Conservation (phyloP, 129 eudicot genomes). For the Ambrosia trifida region DNA sequence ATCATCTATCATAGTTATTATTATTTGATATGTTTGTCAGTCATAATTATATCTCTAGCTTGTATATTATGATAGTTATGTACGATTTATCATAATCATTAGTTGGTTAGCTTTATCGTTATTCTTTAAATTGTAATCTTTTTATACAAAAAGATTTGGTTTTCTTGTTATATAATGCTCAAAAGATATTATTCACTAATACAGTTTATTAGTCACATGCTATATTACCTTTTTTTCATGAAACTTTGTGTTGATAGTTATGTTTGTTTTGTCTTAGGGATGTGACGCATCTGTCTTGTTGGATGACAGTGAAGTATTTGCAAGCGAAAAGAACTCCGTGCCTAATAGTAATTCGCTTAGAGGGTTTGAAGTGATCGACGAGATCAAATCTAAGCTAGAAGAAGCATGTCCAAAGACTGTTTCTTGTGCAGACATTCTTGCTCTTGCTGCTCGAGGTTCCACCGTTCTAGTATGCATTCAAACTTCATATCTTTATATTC, state of each 20-base stretch:
- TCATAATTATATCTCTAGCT: no score
- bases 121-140: no score
- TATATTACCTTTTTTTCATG: not conserved
- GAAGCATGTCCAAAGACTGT: conserved; percentile 82
- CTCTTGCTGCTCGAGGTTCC: conserved; percentile 91
- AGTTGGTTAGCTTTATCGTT: no score
- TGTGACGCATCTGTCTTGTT: conserved; percentile 91
- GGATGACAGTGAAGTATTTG: conserved; percentile 58
- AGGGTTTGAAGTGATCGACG: conserved; percentile 89
- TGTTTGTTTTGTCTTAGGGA: conserved; percentile 47
- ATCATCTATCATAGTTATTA: no score
- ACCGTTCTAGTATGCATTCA: conserved; percentile 59
- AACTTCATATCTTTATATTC: conserved; percentile 6
- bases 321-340: conserved; percentile 72
- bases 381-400: conserved; percentile 76
- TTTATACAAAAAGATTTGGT: no score
- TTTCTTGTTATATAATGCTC: no score
- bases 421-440: conserved; percentile 92
- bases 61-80: no score
- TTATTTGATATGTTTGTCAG: not conserved
- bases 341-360: conserved; percentile 83
- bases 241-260: not conserved
- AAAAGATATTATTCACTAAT: no score
- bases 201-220: no score
- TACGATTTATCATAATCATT: no score